Base-by-base conservation (phyloP, 2,329 filamentous ascomycete genomes). In the Phialophora expanda region DNA sequence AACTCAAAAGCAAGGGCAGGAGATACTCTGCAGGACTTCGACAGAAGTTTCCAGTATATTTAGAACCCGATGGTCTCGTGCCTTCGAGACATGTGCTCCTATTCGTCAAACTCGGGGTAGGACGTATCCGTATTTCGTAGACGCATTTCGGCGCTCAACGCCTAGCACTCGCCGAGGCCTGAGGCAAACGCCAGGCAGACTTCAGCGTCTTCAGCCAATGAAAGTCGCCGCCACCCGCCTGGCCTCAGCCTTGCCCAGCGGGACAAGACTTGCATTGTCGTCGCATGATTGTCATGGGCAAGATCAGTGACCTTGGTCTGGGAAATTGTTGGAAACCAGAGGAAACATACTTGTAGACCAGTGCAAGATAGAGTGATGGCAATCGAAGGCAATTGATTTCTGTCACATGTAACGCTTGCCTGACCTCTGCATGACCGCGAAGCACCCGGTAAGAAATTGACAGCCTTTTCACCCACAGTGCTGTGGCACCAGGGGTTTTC, bases 121-220 rank as follows among this genome's bases (percentile, higher is more conserved):
- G n/a, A 55, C 53, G 53, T 55, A 55, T 55, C 28, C 53, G 53
- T 55, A 55, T 55, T 32, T 51, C 48, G 28, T 30, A 32, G 53
- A 55, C 22, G 53, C 53, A 32, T 55, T 34, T 55, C 26, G 24
- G 53, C 24, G 28, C 53, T 55, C 28, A 28, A 12, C 20, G 17
- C 56, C 56, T 12, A 20, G 14, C 26, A 34, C 17, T 50, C 34
- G 56, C 56, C 56, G 56, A 59, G 56, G 56, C 41, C 9, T 17
- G 8, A 24, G 26, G 20, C 7, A 34, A 30, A 17, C 46, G 44
- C 41, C 26, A 59, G 56, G 41, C 44, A 14, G 41, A 48, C 7
- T 28, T 28, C 12, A n/a, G 11, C 11, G 17, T 44, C 22, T n/a
- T 34, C 56, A 22, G 28, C 56, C 41, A 59, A 59, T 59, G 17